Conservation (phyloP, 805 yeast genomes). For the Kazachstania kunashirensis region DNA sequence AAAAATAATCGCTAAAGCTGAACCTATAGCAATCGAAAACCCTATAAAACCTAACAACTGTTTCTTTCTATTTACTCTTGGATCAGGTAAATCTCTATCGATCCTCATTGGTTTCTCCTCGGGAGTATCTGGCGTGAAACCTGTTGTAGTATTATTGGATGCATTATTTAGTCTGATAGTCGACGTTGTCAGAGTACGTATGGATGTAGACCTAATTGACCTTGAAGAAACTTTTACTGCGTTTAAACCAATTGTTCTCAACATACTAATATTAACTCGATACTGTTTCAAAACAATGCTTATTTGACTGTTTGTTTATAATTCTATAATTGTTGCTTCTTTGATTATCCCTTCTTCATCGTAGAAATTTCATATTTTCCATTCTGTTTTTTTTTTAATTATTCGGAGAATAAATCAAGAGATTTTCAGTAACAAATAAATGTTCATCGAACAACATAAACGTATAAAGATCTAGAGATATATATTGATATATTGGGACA, state of each 20-base stretch:
- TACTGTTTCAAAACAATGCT: no score
- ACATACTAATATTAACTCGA: background rate
- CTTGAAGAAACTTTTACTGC: background rate
- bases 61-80: slow-evolving; percentile 44
- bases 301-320: no score
- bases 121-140: background rate
- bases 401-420: no score
- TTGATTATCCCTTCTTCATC: no score
- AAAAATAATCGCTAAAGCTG: slow-evolving; percentile 57
- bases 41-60: slow-evolving; percentile 45
- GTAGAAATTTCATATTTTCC: no score
- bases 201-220: background rate
- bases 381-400: no score
- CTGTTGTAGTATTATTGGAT: background rate
- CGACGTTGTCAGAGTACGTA: slow-evolving; percentile 6
- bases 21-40: slow-evolving; percentile 46
- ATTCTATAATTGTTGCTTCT: no score
- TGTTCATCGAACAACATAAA: no score
- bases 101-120: slow-evolving; percentile 44
- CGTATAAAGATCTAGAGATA: no score
- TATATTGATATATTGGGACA: no score
- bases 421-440: no score
- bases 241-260: slow-evolving; percentile 1
- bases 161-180: background rate
- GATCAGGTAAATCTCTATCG: slow-evolving; percentile 77